Evolutionary conservation across 257 asterid genomes (phyloP).

Genomic region (Cordia subcordata): DNA sequence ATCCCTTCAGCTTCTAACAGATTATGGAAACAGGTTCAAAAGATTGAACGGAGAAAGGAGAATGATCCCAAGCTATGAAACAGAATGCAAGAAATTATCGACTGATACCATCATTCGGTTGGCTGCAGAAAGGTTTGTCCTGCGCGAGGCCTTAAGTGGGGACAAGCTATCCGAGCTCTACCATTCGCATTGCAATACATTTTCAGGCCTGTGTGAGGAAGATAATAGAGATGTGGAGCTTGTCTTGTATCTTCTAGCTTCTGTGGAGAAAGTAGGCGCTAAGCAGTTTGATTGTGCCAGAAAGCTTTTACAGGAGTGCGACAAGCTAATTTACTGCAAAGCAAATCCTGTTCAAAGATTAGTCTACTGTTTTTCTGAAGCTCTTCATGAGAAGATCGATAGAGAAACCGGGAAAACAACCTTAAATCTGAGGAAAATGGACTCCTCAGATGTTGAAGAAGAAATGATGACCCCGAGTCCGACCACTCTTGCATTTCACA

Average conservation of each 20-base stretch:
- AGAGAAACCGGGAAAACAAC: conserved; percentile 18
- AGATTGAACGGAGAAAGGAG: conserved; percentile 20
- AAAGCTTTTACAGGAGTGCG: conserved; percentile 21
- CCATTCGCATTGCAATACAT: conserved; percentile 28
- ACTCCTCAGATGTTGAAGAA: not conserved
- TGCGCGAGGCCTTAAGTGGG: conserved; percentile 12
- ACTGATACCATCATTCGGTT: conserved; percentile 30
- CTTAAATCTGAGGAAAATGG: conserved; percentile 7
- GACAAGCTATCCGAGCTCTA: conserved; percentile 19
- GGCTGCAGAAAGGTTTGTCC: conserved; percentile 53
- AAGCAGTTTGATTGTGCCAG: conserved; percentile 31
- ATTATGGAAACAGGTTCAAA: conserved; percentile 32
- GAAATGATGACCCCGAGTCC: conserved; percentile 1
- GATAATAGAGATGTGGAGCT: conserved; percentile 38
- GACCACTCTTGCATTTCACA: conserved; percentile 24
- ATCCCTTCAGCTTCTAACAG: conserved; percentile 35
- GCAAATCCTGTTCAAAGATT: conserved; percentile 32
- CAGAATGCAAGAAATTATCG: conserved; percentile 9
- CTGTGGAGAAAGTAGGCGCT: conserved; percentile 44
- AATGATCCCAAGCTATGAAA: conserved; percentile 5
- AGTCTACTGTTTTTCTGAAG: conserved; percentile 24
- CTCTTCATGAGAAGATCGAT: conserved; percentile 27
- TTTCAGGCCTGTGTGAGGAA: conserved; percentile 27
- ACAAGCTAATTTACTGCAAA: conserved; percentile 16
- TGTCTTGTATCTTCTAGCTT: conserved; percentile 39